Conservation (phyloP, 2,329 filamentous ascomycete genomes). For the Beauveria australis region DNA sequence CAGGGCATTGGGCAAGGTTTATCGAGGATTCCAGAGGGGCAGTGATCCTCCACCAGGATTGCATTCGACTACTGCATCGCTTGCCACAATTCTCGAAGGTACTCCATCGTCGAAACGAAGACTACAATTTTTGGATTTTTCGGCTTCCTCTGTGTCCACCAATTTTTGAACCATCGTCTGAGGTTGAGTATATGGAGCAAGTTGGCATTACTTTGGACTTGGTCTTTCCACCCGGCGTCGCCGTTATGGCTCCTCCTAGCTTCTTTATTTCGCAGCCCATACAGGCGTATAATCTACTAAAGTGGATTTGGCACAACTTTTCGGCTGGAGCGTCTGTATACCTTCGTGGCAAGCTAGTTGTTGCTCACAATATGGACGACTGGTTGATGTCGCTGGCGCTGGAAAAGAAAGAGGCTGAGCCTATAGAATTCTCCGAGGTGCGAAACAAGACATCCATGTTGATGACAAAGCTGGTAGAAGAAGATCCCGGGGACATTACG, state of each 20-base stretch:
- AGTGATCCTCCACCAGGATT: slow-evolving; percentile 39
- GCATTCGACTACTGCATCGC: slow-evolving; percentile 27
- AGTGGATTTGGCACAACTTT: slow-evolving; percentile 25
- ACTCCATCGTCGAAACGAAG: slow-evolving; percentile 21
- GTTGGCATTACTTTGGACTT: slow-evolving; percentile 18
- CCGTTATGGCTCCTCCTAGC: slow-evolving; percentile 33
- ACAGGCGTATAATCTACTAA: slow-evolving; percentile 26
- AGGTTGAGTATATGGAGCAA: slow-evolving; percentile 12
- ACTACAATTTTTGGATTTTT: slow-evolving; percentile 33
- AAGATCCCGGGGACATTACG: not conserved
- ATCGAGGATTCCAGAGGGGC: slow-evolving; percentile 19
- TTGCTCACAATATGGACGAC: slow-evolving; percentile 21
- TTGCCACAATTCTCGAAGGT: slow-evolving; percentile 30
- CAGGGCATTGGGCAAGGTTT: slow-evolving; percentile 43
- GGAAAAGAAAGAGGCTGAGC: slow-evolving; percentile 14
- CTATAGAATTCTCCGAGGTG: not conserved
- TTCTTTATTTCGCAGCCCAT: slow-evolving; percentile 32
- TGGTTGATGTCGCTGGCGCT: slow-evolving; percentile 23
- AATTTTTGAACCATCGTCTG: not conserved
- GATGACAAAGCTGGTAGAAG: not conserved
- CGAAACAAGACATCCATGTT: slow-evolving; percentile 6
- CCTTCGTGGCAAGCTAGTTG: slow-evolving; percentile 20
- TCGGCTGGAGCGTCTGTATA: slow-evolving; percentile 8
- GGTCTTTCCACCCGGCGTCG: slow-evolving; percentile 25
- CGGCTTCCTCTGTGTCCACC: slow-evolving; percentile 13